These are phyloP conservation scores for Nitzschia palea DNA, from an alignment of 108 stramenopile genomes.

Conservation along the genomic window DNA sequence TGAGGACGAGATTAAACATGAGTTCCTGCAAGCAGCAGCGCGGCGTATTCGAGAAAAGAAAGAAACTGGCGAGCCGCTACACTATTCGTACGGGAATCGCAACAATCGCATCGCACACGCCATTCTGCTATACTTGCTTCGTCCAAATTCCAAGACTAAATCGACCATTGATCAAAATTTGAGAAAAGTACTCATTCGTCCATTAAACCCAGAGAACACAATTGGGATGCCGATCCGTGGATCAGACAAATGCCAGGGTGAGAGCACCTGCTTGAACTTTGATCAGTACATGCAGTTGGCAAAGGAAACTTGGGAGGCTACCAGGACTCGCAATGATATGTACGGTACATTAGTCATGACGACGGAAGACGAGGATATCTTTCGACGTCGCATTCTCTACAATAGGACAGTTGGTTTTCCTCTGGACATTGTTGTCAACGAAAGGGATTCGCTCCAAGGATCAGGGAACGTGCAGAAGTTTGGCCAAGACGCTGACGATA, in stretches of 20 bases:
- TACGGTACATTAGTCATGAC: conserved; percentile 19
- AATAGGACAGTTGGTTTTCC: conserved; percentile 7
- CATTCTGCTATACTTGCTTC: conserved; percentile 15
- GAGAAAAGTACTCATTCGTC: not conserved
- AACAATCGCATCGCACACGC: not conserved
- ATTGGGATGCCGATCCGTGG: conserved; percentile 33
- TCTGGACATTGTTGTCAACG: conserved; percentile 16
- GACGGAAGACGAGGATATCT: conserved; percentile 15
- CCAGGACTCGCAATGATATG: not conserved
- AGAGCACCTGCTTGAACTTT: conserved; percentile 28
- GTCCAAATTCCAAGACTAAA: conserved; percentile 10
- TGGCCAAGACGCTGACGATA: conserved; percentile 14
- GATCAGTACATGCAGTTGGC: conserved; percentile 19
- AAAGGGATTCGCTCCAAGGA: conserved; percentile 18
- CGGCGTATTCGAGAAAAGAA: not conserved
- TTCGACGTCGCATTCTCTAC: not conserved
- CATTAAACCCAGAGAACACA: not conserved
- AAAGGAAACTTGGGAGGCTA: not conserved
- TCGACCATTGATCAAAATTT: not conserved
- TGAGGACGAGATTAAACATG: not conserved
- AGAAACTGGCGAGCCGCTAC: not conserved
- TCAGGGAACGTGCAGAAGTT: conserved; percentile 1
- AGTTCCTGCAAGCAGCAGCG: not conserved
- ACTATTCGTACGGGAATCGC: not conserved
- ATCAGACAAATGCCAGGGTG: conserved; percentile 34